Evolutionary conservation across 1,284 basidiomycete genomes (phyloP), one percentile per base, ranked within the genome.

Genomic region (Ustilago cynodontis): DNA sequence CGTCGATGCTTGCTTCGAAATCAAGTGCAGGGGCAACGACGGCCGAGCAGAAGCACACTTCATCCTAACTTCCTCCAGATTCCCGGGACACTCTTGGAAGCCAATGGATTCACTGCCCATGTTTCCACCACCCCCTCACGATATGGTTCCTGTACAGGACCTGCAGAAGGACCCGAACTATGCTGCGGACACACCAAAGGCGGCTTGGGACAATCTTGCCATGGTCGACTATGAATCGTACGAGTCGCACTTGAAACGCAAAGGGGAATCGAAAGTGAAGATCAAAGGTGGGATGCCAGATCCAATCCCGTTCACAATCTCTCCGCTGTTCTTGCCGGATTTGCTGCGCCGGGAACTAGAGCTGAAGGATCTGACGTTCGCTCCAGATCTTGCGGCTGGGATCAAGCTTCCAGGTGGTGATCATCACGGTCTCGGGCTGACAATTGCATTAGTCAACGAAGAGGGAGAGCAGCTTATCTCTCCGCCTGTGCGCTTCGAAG

Each of bases 51-150:
- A 77, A 33, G 63, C 67, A 28, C 73, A 59, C 51, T 65, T 73
- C 35, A 59, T 77, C 61, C 51, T 56, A 1, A 67, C 61, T 0
- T 45, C 50, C 6, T 67, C 63, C 2, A 37, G 75, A 9, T 70
- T 77, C 26, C 75, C 75, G 1, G 75, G 75, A 1, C 70, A 77
- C 24, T 64, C 75, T 2, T 77, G 75, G 75, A 74, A 74, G 45
- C 75, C 75, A 2, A 77, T 77, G 75, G 71, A 73, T 26, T 58
- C 67, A 1, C 28, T 73, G 31, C 75, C 75, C 3, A 71, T 77
- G 75, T 28, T 55, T 16, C 75, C 75, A 0, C 67, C 67, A 24
- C 57, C 66, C 0, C 74, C 74, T 1, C 18, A 62, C 59, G 70
- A 77, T 24, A 67, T 71, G 73, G 50, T 56, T 1, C 56, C 67